Percentiles rank a stretch among this genome's conserved stretches.
These are phyloP conservation scores for Sporothrix phasma DNA, from an alignment of 2,329 filamentous ascomycete species.

Conservation along the genomic window DNA sequence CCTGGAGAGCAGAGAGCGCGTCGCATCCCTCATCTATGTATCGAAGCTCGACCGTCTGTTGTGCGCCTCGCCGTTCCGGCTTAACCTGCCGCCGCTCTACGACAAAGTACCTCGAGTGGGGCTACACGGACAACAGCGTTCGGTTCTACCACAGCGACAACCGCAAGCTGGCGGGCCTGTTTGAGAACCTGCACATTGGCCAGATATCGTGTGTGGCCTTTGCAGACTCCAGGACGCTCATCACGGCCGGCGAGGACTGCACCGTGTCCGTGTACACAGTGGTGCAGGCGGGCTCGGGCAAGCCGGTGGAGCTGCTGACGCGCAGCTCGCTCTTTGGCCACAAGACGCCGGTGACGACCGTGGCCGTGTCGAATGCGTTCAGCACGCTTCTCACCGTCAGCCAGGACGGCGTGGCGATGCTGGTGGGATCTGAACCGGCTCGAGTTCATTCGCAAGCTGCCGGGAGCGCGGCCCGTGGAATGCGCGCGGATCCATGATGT, in stretches of 20 bases:
- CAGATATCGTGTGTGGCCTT: slow-evolving; percentile 78
- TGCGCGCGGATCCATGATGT: slow-evolving; percentile 83
- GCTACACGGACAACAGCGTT: slow-evolving; percentile 84
- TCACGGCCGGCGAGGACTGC: slow-evolving; percentile 88
- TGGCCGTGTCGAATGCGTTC: slow-evolving; percentile 81
- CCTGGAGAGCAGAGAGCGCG: slow-evolving; percentile 65
- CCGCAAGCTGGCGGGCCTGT: slow-evolving; percentile 74
- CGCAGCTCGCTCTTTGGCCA: slow-evolving; percentile 83
- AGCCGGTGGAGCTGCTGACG: slow-evolving; percentile 67
- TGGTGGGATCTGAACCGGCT: slow-evolving; percentile 93
- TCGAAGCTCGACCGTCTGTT: slow-evolving; percentile 72
- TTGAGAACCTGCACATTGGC: slow-evolving; percentile 87
- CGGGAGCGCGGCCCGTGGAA: slow-evolving; percentile 46
- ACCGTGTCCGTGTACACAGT: slow-evolving; percentile 79
- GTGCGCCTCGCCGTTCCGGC: slow-evolving; percentile 70
- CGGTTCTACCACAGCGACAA: slow-evolving; percentile 77
- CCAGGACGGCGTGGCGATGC: slow-evolving; percentile 63
- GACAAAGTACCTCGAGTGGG: slow-evolving; percentile 95
- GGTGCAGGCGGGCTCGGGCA: slow-evolving; percentile 49
- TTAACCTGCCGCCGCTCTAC: slow-evolving; percentile 77
- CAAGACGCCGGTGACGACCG: slow-evolving; percentile 67
- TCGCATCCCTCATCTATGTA: slow-evolving; percentile 69
- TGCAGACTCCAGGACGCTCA: slow-evolving; percentile 78
- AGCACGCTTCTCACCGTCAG: slow-evolving; percentile 80
- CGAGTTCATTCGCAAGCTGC: slow-evolving; percentile 71